Percentiles rank a stretch among this genome's conserved stretches.
Evolutionary conservation across 331 rosid species (phyloP).

Genomic region (Quercus lobata): DNA sequence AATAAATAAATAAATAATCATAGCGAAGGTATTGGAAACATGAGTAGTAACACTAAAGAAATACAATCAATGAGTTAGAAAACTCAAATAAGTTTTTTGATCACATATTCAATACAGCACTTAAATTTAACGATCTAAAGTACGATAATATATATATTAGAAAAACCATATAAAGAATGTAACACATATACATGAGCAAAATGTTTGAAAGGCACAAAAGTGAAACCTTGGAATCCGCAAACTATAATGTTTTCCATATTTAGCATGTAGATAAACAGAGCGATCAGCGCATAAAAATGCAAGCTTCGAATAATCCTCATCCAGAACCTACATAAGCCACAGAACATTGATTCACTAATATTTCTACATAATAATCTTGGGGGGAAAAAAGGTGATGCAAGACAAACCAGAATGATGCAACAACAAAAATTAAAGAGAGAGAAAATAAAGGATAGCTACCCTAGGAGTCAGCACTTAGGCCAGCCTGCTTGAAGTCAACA

Average conservation of each 20-base stretch:
- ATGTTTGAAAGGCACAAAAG: conserved; percentile 12
- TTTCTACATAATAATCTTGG: background rate
- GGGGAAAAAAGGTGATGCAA: too few relatives aligned
- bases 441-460: too few relatives aligned
- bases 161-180: background rate
- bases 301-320: conserved; percentile 87
- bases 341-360: conserved; percentile 14
- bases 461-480: too few relatives aligned
- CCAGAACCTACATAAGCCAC: conserved; percentile 50
- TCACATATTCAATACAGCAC: background rate
- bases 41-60: background rate
- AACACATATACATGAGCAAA: background rate
- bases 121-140: background rate
- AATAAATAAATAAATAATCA: background rate
- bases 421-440: too few relatives aligned
- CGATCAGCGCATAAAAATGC: conserved; percentile 97
- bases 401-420: too few relatives aligned
- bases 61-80: background rate
- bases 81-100: background rate
- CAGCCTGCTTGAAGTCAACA: too few relatives aligned
- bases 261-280: conserved; percentile 74
- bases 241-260: conserved; percentile 85
- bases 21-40: background rate
- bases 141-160: background rate
- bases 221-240: conserved; percentile 88